A percentile compares a stretch with the other conserved stretches of the same genome.
phyloP scores from a whole-genome alignment of 805 yeast species.

The Ogataea neopini region DNA sequence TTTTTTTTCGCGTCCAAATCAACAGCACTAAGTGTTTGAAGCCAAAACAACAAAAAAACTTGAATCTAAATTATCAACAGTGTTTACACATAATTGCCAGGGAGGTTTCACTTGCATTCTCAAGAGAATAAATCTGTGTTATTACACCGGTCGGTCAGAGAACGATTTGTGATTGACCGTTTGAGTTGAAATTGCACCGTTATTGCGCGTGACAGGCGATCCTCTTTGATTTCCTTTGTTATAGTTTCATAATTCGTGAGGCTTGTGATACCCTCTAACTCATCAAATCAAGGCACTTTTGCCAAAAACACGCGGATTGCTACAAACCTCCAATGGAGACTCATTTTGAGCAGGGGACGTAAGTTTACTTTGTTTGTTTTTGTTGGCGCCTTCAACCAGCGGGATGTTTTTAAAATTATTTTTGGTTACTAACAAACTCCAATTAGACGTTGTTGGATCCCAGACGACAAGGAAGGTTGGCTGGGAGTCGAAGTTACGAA shows the following conservation, averaged over 20 bases:
- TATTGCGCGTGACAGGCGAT: neutral
- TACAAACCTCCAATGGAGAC: constrained; percentile 22
- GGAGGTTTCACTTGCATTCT: neutral
- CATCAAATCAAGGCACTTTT: neutral
- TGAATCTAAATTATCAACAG: neutral
- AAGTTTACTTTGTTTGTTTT: constrained; percentile 26
- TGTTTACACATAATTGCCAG: constrained; percentile 2
- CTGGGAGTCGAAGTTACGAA: constrained; percentile 62
- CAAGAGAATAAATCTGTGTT: neutral
- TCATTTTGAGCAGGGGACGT: constrained; percentile 53
- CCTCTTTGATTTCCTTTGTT: neutral
- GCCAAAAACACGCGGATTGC: neutral
- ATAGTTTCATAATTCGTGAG: constrained; percentile 3
- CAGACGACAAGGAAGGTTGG: constrained; percentile 75
- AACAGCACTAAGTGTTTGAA: constrained; percentile 4
- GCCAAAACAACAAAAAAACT: constrained; percentile 1
- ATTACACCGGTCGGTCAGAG: neutral
- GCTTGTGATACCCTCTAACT: neutral
- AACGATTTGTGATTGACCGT: neutral
- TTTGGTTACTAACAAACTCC: constrained; percentile 10
- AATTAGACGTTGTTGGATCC: constrained; percentile 75
- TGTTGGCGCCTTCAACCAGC: neutral
- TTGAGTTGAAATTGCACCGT: neutral
- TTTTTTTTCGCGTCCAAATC: constrained; percentile 15
- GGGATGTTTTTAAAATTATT: neutral